Base-by-base conservation (phyloP, 2,329 filamentous ascomycete species). In the Fonsecaea nubica region DNA sequence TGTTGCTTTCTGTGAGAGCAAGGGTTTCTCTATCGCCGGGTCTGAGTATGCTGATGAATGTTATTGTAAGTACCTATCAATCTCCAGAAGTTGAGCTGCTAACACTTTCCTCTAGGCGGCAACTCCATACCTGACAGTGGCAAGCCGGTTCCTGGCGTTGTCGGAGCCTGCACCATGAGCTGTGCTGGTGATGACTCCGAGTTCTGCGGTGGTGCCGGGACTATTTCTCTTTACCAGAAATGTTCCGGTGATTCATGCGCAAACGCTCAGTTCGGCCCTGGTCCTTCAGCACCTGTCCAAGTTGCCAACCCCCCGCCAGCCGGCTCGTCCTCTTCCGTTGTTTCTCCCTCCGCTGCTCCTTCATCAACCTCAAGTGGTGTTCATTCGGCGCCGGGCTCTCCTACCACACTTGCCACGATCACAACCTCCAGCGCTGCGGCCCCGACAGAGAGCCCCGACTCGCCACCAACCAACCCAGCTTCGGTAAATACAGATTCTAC, bases 21-120 rank as follows among this genome's bases (percentile, higher is more conserved):
- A 75, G 35, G 76, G 75, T 7, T 78, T 76, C 69, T 70, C 69
- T 36, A 72, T 75, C 57, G 72, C 76, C 10, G 76, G 76, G 1
- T 73, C 74, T 30, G 74, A 77, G 66, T 74, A 76, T 45, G 61
- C 66, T 4, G 64, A 55, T 30, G 72, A 73, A 64, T 73, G 72
- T 61, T 73, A 72, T 59, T 73, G 72, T 67, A 62, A 62, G 67
- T 65, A 33, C 6, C 12, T 15, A 7, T 45, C 45, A 55, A 38
- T 21, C n/a, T 9, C 13, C 12, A 3, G 10, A 35, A 12, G 15
- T 33, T 42, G 1, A 10, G 33, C 38, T 54, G 54, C 63, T 69
- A 57, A 69, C 38, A 21, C 12, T 9, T 62, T 7, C 15, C 40
- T 40, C 4, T 25, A 69, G 67, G 67, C 48, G 72, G 66, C 18